These are phyloP conservation scores for Mortierella claussenii DNA, from an alignment of 192 early-diverging fungal species.

Conservation along the genomic window DNA sequence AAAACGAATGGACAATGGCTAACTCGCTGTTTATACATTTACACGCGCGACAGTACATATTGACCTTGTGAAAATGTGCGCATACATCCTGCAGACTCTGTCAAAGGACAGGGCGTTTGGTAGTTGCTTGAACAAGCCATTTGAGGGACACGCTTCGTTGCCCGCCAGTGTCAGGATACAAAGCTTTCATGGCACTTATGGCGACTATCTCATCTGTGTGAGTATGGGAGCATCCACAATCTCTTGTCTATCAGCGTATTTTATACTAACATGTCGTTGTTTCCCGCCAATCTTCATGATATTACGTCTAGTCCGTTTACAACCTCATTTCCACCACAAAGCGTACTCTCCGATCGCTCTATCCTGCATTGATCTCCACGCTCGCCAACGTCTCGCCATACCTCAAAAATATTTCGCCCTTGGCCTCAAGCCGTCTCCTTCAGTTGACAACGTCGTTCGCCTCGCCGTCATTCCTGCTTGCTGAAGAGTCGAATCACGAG, in stretches of 20 bases:
- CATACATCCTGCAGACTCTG: conserved; percentile 76
- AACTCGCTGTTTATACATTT: not conserved
- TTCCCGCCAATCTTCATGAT: not conserved
- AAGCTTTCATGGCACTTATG: conserved; percentile 72
- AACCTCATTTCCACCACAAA: conserved; percentile 80
- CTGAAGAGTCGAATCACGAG: conserved; percentile 81
- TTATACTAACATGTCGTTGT: not conserved
- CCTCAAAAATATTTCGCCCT: conserved; percentile 76
- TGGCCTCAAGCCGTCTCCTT: conserved; percentile 78
- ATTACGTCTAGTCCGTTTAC: conserved; percentile 68
- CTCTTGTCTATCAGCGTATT: not conserved
- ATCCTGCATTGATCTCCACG: conserved; percentile 82
- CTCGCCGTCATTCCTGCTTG: conserved; percentile 81
- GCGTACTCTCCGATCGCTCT: conserved; percentile 70
- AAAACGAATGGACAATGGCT: no score
- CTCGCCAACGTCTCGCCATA: conserved; percentile 87
- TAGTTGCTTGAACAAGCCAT: conserved; percentile 70
- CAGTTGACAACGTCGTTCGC: conserved; percentile 81
- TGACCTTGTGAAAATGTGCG: conserved; percentile 79
- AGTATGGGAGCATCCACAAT: conserved; percentile 13
- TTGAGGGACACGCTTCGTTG: conserved; percentile 67
- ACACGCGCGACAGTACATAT: conserved; percentile 58
- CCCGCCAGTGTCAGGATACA: conserved; percentile 70
- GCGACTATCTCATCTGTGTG: conserved; percentile 86
- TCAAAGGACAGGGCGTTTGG: conserved; percentile 76